A percentile compares a stretch with the other conserved stretches of the same genome.
Evolutionary conservation across 1,139 yeast species (phyloP).

Genomic region (Blastobotrys illinoisensis): DNA sequence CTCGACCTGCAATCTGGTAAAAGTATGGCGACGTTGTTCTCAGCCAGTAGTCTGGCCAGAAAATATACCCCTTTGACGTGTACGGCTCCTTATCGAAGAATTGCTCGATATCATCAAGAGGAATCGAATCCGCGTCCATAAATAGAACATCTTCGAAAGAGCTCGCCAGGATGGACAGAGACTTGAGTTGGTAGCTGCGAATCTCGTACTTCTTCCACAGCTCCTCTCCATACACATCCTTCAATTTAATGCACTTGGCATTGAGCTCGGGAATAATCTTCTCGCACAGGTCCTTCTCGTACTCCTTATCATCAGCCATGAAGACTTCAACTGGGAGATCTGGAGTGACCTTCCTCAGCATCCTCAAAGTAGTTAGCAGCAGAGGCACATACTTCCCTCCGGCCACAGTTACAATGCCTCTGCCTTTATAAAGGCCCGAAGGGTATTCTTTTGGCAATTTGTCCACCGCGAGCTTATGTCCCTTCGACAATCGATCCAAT

Average conservation of each 20-base stretch:
- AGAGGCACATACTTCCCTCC: slow-evolving; percentile 77
- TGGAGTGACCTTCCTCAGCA: slow-evolving; percentile 59
- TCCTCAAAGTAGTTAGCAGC: slow-evolving; percentile 58
- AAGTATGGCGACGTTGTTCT: slow-evolving; percentile 64
- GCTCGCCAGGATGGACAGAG: slow-evolving; percentile 69
- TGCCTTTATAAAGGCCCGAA: slow-evolving; percentile 38
- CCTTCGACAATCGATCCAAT: slow-evolving; percentile 41
- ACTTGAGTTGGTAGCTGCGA: slow-evolving; percentile 75
- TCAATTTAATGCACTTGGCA: slow-evolving; percentile 63
- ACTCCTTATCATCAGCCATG: slow-evolving; percentile 64
- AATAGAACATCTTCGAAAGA: slow-evolving; percentile 72
- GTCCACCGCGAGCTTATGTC: slow-evolving; percentile 51
- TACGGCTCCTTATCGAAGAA: slow-evolving; percentile 54
- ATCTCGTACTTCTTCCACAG: slow-evolving; percentile 45
- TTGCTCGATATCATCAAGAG: slow-evolving; percentile 52
- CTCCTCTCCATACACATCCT: slow-evolving; percentile 49
- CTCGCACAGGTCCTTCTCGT: slow-evolving; percentile 63
- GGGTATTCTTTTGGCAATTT: slow-evolving; percentile 41
- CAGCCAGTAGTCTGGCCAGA: slow-evolving; percentile 85
- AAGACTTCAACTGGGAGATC: slow-evolving; percentile 71
- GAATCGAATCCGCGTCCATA: slow-evolving; percentile 72
- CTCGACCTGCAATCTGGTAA: slow-evolving; percentile 57
- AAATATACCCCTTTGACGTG: slow-evolving; percentile 50
- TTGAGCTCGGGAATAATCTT: slow-evolving; percentile 57
- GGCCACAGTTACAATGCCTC: slow-evolving; percentile 78